Percentiles rank a stretch among this genome's conserved stretches.
phyloP scores from a whole-genome alignment of 2,329 filamentous ascomycete genomes.

The Nigrospora sphaerica region DNA sequence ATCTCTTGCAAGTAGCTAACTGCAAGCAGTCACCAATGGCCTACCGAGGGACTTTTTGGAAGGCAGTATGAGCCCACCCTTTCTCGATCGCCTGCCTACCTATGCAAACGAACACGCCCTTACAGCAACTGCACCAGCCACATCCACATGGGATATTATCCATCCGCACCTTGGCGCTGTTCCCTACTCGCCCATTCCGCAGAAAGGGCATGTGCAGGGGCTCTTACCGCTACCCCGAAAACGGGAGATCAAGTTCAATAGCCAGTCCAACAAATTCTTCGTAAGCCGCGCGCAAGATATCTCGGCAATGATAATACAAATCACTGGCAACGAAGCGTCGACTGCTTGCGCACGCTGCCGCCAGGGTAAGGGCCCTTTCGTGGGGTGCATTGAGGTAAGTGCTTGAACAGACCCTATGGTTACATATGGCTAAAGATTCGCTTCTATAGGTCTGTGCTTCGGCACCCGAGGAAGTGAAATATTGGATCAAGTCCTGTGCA shows the following conservation, averaged over 20 bases:
- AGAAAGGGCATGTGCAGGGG: constrained; percentile 5
- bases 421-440: no score
- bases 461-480: no score
- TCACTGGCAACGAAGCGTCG: constrained; percentile 5
- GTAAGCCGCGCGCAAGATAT: constrained; percentile 9
- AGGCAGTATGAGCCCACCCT: no score
- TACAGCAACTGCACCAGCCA: constrained; percentile 3
- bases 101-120: no score
- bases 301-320: constrained; percentile 10
- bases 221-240: constrained; percentile 6
- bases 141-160: constrained; percentile 16
- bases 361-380: no score
- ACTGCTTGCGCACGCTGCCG: constrained; percentile 5
- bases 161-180: constrained; percentile 5
- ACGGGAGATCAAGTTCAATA: constrained; percentile 9
- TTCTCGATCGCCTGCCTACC: no score
- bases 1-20: no score
- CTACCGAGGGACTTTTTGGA: no score
- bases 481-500: constrained; percentile 5
- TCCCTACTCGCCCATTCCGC: constrained; percentile 6
- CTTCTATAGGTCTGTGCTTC: no score
- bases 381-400: no score
- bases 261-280: not conserved
- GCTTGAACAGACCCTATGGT: no score
- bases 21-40: no score